A percentile compares a stretch with the other conserved stretches of the same genome.
Evolutionary conservation across 2,329 filamentous ascomycete genomes (phyloP).

Genomic region (Trichoderma sp.): DNA sequence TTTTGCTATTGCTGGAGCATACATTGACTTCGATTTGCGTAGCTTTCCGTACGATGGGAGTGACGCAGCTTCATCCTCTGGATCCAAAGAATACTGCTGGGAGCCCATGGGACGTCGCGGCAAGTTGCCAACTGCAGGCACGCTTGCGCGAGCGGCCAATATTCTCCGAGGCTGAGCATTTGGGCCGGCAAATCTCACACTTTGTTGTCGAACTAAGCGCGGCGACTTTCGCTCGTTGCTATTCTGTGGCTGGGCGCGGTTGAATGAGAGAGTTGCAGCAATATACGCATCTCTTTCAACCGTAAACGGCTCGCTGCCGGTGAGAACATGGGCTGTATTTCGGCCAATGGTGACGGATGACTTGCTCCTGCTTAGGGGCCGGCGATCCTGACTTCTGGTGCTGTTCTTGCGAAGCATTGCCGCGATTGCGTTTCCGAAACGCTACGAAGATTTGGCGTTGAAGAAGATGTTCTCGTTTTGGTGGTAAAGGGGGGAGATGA

Average conservation of each 20-base stretch:
- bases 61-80: slow-evolving; percentile 51
- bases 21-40: slow-evolving; percentile 59
- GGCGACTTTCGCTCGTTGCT: slow-evolving; percentile 33
- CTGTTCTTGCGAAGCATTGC: slow-evolving; percentile 55
- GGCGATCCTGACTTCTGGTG: slow-evolving; percentile 44
- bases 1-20: slow-evolving; percentile 38
- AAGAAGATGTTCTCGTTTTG: neutral
- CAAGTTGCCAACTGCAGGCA: slow-evolving; percentile 25
- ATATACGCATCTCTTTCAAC: slow-evolving; percentile 62
- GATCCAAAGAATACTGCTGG: slow-evolving; percentile 44
- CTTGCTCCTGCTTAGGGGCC: slow-evolving; percentile 53
- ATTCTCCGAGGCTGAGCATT: slow-evolving; percentile 35
- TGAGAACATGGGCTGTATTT: slow-evolving; percentile 46
- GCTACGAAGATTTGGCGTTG: neutral
- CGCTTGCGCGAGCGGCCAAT: slow-evolving; percentile 36
- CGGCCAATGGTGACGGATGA: slow-evolving; percentile 50
- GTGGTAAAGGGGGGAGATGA: neutral
- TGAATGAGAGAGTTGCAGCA: slow-evolving; percentile 63
- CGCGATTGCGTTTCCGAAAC: slow-evolving; percentile 36
- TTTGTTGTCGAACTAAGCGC: slow-evolving; percentile 49
- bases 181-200: slow-evolving; percentile 55
- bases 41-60: slow-evolving; percentile 52
- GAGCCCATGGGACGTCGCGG: slow-evolving; percentile 24
- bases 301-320: slow-evolving; percentile 51
- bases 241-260: slow-evolving; percentile 51